Evolutionary conservation across 1,139 yeast species (phyloP), one percentile per base, ranked within the genome.

Genomic region (Arxiozyma slooffiae): DNA sequence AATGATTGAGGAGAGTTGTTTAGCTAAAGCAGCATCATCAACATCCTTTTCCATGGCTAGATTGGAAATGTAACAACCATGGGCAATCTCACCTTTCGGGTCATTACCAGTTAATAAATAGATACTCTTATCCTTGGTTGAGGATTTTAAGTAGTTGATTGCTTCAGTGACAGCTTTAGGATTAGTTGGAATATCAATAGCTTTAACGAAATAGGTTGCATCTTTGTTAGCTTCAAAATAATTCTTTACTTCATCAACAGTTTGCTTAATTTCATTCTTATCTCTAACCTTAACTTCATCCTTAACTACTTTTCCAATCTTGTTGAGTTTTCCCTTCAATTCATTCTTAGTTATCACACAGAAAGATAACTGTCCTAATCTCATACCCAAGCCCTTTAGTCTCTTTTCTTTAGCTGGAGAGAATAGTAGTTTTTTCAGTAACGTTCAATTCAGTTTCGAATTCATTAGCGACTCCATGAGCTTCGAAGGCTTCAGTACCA

Each of bases 91-190:
- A 50, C 80, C 85, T 23, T 69, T 77, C 41, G 68, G 64, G 42
- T 72, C 70, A 49, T 77, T 76, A 60, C 95, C 94, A 20, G 96
- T 83, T 60, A 92, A 79, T 64, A 92, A 74, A 68, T 89, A 92
- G 50, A 92, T 77, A 21, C 92, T 79, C 71, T 85, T 87, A 56
- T 78, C 81, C 67, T 82, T 81, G 62, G 79, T 79, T 63, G 82
- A 82, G 64, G 86, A 79, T 75, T 90, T 92, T 67, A 89, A 78
- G 63, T 81, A 79, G 69, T 82, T 86, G 64, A 94, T 79, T 41
- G 96, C 96, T 70, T 92, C 98, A 34, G 95, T 82, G 54, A 92
- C 81, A 42, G 96, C 96, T 75, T 92, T 94, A 53, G 97, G 89
- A 64, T 89, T 90, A 41, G 96, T 86, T 54, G 82, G 73, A 53